A percentile compares a stretch with the other conserved stretches of the same genome.
Conservation (phyloP, 1,284 basidiomycete genomes). For the Sutorius eximius region DNA sequence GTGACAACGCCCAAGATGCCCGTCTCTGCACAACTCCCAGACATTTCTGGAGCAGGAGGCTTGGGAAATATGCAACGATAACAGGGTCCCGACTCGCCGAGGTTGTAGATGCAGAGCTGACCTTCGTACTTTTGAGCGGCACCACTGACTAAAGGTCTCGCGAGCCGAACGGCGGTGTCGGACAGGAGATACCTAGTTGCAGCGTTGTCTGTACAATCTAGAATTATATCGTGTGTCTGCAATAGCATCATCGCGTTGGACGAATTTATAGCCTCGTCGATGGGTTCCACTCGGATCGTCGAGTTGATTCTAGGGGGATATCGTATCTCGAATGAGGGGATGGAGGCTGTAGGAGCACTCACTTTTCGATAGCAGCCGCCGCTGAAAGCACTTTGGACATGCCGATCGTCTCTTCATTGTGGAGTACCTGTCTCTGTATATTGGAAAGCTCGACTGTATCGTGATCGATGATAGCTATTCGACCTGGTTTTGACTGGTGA, state of each 20-base stretch:
- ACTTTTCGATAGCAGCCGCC: constrained; percentile 60
- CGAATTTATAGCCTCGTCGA: constrained; percentile 54
- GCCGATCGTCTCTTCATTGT: constrained; percentile 80
- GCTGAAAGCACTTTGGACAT: constrained; percentile 85
- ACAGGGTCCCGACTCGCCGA: constrained; percentile 75
- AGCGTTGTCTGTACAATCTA: constrained; percentile 96
- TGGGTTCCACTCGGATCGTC: constrained; percentile 51
- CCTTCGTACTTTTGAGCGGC: constrained; percentile 93
- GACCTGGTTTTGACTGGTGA: constrained; percentile 46
- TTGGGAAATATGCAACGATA: constrained; percentile 93
- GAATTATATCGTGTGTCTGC: constrained; percentile 67
- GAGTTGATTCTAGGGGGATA: constrained; percentile 66
- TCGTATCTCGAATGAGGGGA: constrained; percentile 1
- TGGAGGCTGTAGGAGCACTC: constrained; percentile 34
- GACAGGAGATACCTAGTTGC: constrained; percentile 92
- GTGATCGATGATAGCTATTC: constrained; percentile 87
- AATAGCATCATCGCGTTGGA: constrained; percentile 66
- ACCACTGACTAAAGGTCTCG: constrained; percentile 85
- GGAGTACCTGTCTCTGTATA: constrained; percentile 91
- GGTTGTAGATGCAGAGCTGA: constrained; percentile 83
- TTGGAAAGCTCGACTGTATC: constrained; percentile 92
- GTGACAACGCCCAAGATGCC: constrained; percentile 91
- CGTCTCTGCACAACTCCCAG: constrained; percentile 84
- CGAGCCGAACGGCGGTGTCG: constrained; percentile 79
- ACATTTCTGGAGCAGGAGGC: constrained; percentile 60